Conservation (phyloP, 352 stramenopile species). For the Pythium brachiatum region DNA sequence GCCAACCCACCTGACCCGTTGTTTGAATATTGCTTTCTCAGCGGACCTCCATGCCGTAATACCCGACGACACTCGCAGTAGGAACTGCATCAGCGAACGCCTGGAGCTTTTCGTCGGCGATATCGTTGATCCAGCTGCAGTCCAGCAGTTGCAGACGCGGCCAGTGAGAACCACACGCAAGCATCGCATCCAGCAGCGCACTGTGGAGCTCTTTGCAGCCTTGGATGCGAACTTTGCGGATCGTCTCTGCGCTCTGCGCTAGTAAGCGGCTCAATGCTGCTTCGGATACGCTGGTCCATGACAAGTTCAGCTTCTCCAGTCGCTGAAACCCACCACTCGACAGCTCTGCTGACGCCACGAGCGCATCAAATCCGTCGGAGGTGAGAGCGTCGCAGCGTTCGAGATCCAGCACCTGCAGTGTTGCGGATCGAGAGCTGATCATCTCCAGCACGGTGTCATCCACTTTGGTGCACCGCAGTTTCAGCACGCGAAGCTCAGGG, state of each 20-base stretch:
- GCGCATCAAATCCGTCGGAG: slow-evolving; percentile 10
- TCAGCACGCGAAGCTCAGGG: slow-evolving; percentile 12
- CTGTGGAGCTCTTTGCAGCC: slow-evolving; percentile 19
- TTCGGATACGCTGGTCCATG: slow-evolving; percentile 23
- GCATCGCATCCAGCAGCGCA: slow-evolving; percentile 13
- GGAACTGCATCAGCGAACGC: neutral
- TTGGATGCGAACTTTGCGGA: slow-evolving; percentile 23
- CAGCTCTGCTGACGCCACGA: neutral
- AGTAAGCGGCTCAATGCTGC: slow-evolving; percentile 4
- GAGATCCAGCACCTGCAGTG: slow-evolving; percentile 21
- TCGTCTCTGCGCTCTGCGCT: neutral
- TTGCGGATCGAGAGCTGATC: neutral
- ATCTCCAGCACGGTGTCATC: slow-evolving; percentile 9
- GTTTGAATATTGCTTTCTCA: too few relatives aligned
- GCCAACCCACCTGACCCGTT: too few relatives aligned
- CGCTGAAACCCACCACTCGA: neutral
- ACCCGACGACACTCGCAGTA: slow-evolving; percentile 14
- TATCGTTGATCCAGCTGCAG: slow-evolving; percentile 26
- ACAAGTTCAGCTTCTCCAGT: slow-evolving; percentile 26
- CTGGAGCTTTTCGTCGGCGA: slow-evolving; percentile 19
- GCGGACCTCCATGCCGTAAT: slow-evolving; percentile 21
- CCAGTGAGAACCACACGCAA: slow-evolving; percentile 3
- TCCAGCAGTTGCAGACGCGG: slow-evolving; percentile 22
- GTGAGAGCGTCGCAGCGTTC: slow-evolving; percentile 25
- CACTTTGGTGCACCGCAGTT: slow-evolving; percentile 23